Base-by-base conservation (phyloP, 1,284 basidiomycete species). In the Ustilago tritici region DNA sequence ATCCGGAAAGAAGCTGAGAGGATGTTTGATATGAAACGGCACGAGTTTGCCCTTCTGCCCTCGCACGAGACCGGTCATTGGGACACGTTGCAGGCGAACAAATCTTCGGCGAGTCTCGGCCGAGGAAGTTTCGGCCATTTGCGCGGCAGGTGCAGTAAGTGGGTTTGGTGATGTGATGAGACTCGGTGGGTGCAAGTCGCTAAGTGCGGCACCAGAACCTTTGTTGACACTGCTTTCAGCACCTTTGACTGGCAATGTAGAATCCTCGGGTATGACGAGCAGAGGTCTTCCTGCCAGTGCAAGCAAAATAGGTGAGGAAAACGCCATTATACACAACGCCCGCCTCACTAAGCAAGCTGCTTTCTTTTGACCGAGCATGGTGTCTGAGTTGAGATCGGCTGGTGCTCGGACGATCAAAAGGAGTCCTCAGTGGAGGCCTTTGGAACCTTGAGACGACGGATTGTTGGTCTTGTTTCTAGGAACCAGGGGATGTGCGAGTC, bases 21-120 rank as follows among this genome's bases (percentile, higher is more conserved):
- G 35, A 2, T 32, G 9, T 31, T 34, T 17, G 28, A 56, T 34
- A 5, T 17, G 50, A 31, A 57, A 40, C 15, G 60, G 47, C 14
- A 70, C 40, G n/a, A 64, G 61, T 17, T 28, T 59, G 32, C 67
- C 58, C 12, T 64, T 36, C 35, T 70, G 67, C 17, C 67, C 61
- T 6, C 67, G 61, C 12, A 64, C 57, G 12, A 70, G 57, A 14
- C 53, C 57, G 10, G 46, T 56, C 5, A 53, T 38, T 28, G 56
- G 53, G 1, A 61, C 34, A 17, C 38, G 38, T 31, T 46, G 49
- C 10, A 9, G 28, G 15, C 49, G 49, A 6, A 50, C 31, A 32
- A 15, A 31, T 32, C 49, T 50, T 14, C 23, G 1, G 49, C 28
- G 49, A 12, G 49, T 28, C 8, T 50, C 11, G 15, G n/a, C 4